A percentile compares a stretch with the other conserved stretches of the same genome.
These are phyloP conservation scores for Volvox africanus DNA, from an alignment of 139 green algal genomes.

Conservation along the genomic window DNA sequence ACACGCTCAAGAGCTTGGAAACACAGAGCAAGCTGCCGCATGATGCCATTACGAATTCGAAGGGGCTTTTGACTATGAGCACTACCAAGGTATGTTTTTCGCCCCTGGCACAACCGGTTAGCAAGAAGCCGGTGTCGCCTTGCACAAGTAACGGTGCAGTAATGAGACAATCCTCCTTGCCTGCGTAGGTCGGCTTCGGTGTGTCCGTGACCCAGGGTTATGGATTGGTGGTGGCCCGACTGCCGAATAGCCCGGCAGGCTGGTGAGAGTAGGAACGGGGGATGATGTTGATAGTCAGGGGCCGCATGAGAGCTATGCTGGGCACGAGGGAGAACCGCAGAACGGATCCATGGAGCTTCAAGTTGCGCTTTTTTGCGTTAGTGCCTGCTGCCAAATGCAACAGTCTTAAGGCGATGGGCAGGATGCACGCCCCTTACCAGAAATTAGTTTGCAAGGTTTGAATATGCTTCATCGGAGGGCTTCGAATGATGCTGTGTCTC, in stretches of 20 bases:
- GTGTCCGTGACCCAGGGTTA: constrained; percentile 73
- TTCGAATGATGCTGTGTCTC: too few relatives aligned
- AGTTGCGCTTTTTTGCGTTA: too few relatives aligned
- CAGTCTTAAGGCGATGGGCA: too few relatives aligned
- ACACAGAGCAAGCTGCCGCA: constrained; percentile 50
- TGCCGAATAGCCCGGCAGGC: constrained; percentile 50
- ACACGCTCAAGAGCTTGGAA: constrained; percentile 62
- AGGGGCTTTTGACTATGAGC: constrained; percentile 65
- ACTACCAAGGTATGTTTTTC: constrained; percentile 62
- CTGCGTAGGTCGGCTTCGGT: constrained; percentile 67
- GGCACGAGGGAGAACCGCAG: too few relatives aligned
- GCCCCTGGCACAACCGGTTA: neutral
- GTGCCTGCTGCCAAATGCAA: too few relatives aligned
- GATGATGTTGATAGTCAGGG: too few relatives aligned
- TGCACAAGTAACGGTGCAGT: too few relatives aligned
- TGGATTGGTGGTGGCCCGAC: constrained; percentile 58
- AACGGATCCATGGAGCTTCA: too few relatives aligned
- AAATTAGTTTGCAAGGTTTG: too few relatives aligned
- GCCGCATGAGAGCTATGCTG: too few relatives aligned
- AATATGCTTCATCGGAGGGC: too few relatives aligned
- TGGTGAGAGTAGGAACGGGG: constrained; percentile 51
- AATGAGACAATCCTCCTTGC: neutral
- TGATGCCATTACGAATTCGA: constrained; percentile 46
- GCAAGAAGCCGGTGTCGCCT: neutral
- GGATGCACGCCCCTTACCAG: too few relatives aligned